A percentile compares a stretch with the other conserved stretches of the same genome.
Evolutionary conservation across 371 early-diverging fungal species (phyloP).

Genomic region (Zopfochytrium polystomum): DNA sequence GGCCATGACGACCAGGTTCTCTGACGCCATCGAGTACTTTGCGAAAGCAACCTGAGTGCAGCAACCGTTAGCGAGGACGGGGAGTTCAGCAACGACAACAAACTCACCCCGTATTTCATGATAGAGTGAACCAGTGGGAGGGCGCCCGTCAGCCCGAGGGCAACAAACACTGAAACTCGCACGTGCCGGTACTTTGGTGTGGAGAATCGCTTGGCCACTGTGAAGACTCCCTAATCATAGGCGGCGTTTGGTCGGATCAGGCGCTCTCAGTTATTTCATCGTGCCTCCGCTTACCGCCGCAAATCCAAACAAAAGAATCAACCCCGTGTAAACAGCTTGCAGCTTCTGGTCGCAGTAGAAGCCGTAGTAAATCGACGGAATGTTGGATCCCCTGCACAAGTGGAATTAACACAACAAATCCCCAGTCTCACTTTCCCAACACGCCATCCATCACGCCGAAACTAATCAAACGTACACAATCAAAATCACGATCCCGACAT

Average conservation of each 20-base stretch:
- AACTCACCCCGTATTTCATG: slow-evolving; percentile 12
- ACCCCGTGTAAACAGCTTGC: slow-evolving; percentile 61
- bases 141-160: slow-evolving; percentile 73
- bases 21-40: slow-evolving; percentile 54
- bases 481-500: slow-evolving; percentile 77
- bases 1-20: slow-evolving; percentile 68
- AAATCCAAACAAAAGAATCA: slow-evolving; percentile 62
- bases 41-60: too few relatives aligned
- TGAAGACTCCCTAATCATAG: too few relatives aligned
- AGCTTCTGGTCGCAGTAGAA: slow-evolving; percentile 66
- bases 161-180: slow-evolving; percentile 74
- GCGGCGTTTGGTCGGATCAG: neutral
- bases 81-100: neutral
- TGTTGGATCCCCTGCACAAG: slow-evolving; percentile 35
- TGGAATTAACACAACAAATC: neutral
- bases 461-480: slow-evolving; percentile 15
- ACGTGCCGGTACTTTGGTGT: slow-evolving; percentile 73
- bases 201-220: slow-evolving; percentile 15
- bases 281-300: slow-evolving; percentile 48
- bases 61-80: neutral
- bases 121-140: slow-evolving; percentile 58
- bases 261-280: slow-evolving; percentile 4
- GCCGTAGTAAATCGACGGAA: slow-evolving; percentile 47
- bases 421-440: neutral
- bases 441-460: neutral